phyloP scores from a whole-genome alignment of 306 rosid species.

The Lithocarpus polystachyus region DNA sequence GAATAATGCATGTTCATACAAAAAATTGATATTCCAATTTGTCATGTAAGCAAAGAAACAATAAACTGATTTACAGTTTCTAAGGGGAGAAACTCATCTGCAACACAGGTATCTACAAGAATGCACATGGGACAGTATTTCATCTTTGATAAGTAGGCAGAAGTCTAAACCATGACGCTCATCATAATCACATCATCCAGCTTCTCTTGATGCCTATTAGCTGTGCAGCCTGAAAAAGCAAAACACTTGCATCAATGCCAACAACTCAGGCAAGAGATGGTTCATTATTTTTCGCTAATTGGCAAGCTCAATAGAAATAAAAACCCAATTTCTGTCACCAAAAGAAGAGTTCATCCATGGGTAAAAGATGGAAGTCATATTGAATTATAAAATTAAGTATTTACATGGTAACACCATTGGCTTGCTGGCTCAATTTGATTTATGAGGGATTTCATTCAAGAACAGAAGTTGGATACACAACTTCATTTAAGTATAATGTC shows the following conservation, averaged over 20 bases:
- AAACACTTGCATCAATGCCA: conserved; percentile 35
- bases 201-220: conserved; percentile 26
- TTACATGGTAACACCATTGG: no score
- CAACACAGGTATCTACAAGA: conserved; percentile 73
- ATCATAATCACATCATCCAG: conserved; percentile 32
- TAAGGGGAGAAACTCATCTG: conserved; percentile 99
- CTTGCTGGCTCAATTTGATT: background rate
- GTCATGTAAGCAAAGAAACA: conserved; percentile 40
- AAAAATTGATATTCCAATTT: conserved; percentile 41
- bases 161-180: conserved; percentile 22
- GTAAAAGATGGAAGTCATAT: no score
- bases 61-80: conserved; percentile 71
- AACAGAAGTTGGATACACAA: background rate
- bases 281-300: conserved; percentile 3
- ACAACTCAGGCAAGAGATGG: conserved; percentile 17
- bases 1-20: conserved; percentile 37
- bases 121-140: conserved; percentile 58
- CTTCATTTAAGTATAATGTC: background rate
- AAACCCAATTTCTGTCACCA: background rate
- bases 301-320: background rate
- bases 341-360: background rate
- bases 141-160: conserved; percentile 51
- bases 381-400: no score
- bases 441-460: background rate
- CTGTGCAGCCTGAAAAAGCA: conserved; percentile 55